phyloP scores from a whole-genome alignment of 352 stramenopile species.

The Plasmopara halstedii region DNA sequence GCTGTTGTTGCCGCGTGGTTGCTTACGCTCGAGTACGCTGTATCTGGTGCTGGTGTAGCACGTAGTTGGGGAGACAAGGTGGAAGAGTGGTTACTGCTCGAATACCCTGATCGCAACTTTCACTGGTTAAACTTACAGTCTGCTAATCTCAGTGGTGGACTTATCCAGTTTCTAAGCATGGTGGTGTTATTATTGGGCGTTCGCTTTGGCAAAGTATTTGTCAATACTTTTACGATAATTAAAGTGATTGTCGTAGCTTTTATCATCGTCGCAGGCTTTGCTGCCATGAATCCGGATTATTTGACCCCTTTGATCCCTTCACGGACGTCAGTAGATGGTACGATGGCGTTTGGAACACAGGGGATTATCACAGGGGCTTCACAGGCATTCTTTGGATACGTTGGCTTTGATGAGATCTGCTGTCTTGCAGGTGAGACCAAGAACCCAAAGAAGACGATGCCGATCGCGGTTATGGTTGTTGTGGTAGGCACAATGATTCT shows the following conservation, averaged over 20 bases:
- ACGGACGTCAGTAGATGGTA: slow-evolving; percentile 12
- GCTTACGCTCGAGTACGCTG: slow-evolving; percentile 91
- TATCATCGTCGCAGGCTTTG: slow-evolving; percentile 87
- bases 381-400: slow-evolving; percentile 94
- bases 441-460: slow-evolving; percentile 82
- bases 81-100: slow-evolving; percentile 58
- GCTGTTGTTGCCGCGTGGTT: slow-evolving; percentile 85
- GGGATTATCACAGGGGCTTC: slow-evolving; percentile 87
- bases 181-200: slow-evolving; percentile 75
- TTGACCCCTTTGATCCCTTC: slow-evolving; percentile 78
- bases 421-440: slow-evolving; percentile 87
- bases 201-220: slow-evolving; percentile 80
- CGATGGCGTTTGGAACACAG: slow-evolving; percentile 51
- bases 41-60: slow-evolving; percentile 86
- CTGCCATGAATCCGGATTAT: slow-evolving; percentile 75
- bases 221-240: slow-evolving; percentile 87
- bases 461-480: slow-evolving; percentile 84
- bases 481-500: slow-evolving; percentile 77
- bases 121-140: slow-evolving; percentile 59
- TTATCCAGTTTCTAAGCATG: slow-evolving; percentile 69
- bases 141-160: slow-evolving; percentile 61
- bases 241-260: slow-evolving; percentile 89
- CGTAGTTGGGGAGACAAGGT: slow-evolving; percentile 93
- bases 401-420: slow-evolving; percentile 96
- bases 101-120: slow-evolving; percentile 38